phyloP scores from a whole-genome alignment of 148 eudicot species.

The Chenopodium formosanum region DNA sequence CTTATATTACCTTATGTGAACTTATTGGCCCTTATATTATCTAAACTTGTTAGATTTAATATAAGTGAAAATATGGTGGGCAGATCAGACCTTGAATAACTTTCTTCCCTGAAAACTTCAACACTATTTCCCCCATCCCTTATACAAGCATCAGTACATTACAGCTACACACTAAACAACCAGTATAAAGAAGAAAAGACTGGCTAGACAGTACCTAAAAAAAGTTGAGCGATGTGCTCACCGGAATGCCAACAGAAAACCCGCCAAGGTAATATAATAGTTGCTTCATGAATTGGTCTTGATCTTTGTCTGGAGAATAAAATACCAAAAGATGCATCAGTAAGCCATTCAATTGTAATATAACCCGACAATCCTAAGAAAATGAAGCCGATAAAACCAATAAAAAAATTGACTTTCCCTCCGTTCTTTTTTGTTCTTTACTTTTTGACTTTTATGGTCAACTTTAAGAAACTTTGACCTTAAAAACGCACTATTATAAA shows the following conservation, averaged over 20 bases:
- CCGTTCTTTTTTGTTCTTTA: too few relatives aligned
- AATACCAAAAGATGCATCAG: conserved; percentile 12
- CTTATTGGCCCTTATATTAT: too few relatives aligned
- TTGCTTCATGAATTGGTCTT: conserved; percentile 89
- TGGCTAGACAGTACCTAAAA: conserved; percentile 63
- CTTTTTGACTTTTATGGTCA: background rate
- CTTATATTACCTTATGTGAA: too few relatives aligned
- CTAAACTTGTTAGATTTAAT: too few relatives aligned
- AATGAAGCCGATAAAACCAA: background rate
- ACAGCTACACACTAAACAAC: conserved; percentile 11
- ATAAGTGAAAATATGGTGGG: too few relatives aligned
- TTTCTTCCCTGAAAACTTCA: background rate
- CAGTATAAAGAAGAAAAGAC: conserved; percentile 35
- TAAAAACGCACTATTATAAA: too few relatives aligned
- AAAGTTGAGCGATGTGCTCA: conserved; percentile 87
- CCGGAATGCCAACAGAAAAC: conserved; percentile 99
- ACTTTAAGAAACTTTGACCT: too few relatives aligned
- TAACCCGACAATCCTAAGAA: background rate
- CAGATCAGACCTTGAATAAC: too few relatives aligned
- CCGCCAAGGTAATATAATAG: conserved; percentile 81
- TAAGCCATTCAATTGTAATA: conserved; percentile 8
- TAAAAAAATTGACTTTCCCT: background rate
- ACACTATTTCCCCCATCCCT: background rate
- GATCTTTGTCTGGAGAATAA: conserved; percentile 67
- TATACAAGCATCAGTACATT: background rate